Evolutionary conservation across 305 asterid species (phyloP).

Genomic region (Solanum aculeatissimum): DNA sequence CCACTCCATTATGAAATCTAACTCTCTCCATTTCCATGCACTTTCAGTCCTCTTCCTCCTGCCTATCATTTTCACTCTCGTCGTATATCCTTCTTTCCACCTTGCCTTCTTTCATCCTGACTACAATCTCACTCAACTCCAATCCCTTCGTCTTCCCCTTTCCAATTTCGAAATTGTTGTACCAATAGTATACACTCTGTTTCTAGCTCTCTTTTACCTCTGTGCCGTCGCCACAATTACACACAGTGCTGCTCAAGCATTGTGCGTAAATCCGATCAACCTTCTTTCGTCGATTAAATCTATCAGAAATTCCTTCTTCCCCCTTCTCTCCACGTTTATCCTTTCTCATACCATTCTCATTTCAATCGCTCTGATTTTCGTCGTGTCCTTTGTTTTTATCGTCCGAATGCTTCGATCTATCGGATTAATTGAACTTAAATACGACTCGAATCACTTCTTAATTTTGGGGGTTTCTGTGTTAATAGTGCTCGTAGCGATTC

Average conservation of each 20-base stretch:
- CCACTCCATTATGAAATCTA: neutral
- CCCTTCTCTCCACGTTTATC: neutral
- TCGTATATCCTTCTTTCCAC: neutral
- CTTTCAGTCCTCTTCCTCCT: neutral
- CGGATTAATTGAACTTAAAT: neutral
- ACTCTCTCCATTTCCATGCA: neutral
- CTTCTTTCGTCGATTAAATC: neutral
- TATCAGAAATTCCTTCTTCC: neutral
- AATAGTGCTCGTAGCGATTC: neutral
- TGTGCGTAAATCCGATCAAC: neutral
- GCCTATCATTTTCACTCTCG: neutral
- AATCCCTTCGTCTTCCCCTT: neutral
- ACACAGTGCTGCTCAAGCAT: neutral
- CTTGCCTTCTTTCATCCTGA: neutral
- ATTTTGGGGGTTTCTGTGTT: neutral
- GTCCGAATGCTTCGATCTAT: too few relatives aligned
- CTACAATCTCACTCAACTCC: neutral
- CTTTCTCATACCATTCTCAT: neutral
- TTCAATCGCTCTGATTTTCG: neutral
- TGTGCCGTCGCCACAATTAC: neutral
- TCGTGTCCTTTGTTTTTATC: accelerated
- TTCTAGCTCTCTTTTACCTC: neutral
- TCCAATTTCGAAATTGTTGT: neutral
- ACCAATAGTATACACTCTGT: neutral
- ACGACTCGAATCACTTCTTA: neutral